Base-by-base conservation (phyloP, 495 filamentous ascomycete genomes). In the Opeltia flavorubescens region DNA sequence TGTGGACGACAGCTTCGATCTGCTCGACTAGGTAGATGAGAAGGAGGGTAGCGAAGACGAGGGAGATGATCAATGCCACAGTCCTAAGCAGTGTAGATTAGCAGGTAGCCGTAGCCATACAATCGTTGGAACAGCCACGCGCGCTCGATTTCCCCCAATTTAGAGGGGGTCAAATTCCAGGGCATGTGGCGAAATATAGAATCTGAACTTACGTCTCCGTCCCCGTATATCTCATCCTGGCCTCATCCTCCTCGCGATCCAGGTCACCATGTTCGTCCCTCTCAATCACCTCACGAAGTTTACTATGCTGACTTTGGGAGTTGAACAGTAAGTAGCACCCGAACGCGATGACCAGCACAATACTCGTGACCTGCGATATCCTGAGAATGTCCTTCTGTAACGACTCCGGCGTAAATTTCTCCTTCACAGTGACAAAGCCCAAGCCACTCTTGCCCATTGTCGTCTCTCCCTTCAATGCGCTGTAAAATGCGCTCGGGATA, bases 401-500 rank as follows among this genome's bases (percentile, higher is more conserved):
- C 21, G 38, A 26, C 38, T 44, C 43, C 20, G 52, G 44, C 5
- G 57, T 62, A 25, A 62, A 54, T 8, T 33, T 36, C 18, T 44
- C 50, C 28, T 52, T 46, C 4, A 39, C 12, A 13, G 46, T 43
- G 1, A 36, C 36, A 13, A 58, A 44, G 11, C 45, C 50, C 40
- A 43, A 43, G 9, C 43, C 46, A 34, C 44, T 47, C 20, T 36
- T 18, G 23, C 9, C 36, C 5, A 44, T 30, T 13, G 49, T 44
- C 1, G 56, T 44, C 39, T 51, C 54, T 1, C 40, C 40, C 38
- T 64, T 64, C 21, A 62, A 45, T 0, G 62, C 59, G 7, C 59
- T 57, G 44, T 61, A 62, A 44, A 62, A 64, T 13, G 62, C 60
- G 43, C 58, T 61, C 12, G 62, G 60, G 47, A 50, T 61, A 30